phyloP scores from a whole-genome alignment of 805 yeast genomes.

The Cyberlindnera xylosilytica region DNA sequence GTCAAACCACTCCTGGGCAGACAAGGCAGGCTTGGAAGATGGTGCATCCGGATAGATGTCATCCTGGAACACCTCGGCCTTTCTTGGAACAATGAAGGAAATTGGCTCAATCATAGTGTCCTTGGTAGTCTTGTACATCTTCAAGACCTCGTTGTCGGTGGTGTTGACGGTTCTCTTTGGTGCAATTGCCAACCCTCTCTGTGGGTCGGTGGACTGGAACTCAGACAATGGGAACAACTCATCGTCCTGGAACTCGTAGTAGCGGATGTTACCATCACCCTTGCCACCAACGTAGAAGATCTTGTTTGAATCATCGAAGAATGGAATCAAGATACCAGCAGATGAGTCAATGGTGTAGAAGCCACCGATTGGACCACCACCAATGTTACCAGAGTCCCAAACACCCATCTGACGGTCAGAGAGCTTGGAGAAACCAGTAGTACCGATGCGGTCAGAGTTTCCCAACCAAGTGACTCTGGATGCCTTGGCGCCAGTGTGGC shows the following conservation, averaged over 20 bases:
- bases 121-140: constrained; percentile 81
- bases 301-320: constrained; percentile 76
- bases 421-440: constrained; percentile 91
- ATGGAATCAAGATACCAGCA: constrained; percentile 91
- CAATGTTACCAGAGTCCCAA: constrained; percentile 80
- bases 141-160: constrained; percentile 79
- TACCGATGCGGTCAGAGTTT: constrained; percentile 74
- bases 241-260: constrained; percentile 85
- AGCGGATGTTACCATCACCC: constrained; percentile 96
- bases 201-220: constrained; percentile 85
- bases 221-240: constrained; percentile 83
- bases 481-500: constrained; percentile 91
- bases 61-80: constrained; percentile 86
- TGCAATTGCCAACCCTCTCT: constrained; percentile 90
- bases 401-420: constrained; percentile 94
- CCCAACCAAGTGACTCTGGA: constrained; percentile 91
- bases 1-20: constrained; percentile 73
- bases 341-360: constrained; percentile 83
- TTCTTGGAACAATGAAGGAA: constrained; percentile 90
- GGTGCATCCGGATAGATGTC: constrained; percentile 94
- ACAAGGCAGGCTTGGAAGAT: constrained; percentile 70
- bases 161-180: constrained; percentile 81
- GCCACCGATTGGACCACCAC: constrained; percentile 84
- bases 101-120: constrained; percentile 86
- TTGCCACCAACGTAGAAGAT: constrained; percentile 91